Evolutionary conservation across 2,329 filamentous ascomycete species (phyloP).

Genomic region (Colletotrichum musicola): DNA sequence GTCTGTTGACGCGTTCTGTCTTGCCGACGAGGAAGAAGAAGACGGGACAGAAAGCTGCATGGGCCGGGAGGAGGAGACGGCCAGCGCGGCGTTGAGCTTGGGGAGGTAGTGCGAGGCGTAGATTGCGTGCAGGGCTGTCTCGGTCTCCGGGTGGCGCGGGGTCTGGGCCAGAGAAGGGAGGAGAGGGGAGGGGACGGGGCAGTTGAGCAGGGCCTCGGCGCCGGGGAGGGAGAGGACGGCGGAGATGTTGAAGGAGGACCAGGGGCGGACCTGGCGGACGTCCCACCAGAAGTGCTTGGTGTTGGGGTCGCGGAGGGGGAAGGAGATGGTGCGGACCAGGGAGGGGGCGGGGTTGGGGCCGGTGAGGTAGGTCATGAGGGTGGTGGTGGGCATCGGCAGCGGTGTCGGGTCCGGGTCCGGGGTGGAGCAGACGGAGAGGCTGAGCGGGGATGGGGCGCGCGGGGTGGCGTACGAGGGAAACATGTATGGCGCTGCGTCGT

Average conservation of each 20-base stretch:
- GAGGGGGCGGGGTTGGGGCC: constrained; percentile 84
- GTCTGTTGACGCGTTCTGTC: constrained; percentile 44
- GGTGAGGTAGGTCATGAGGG: constrained; percentile 82
- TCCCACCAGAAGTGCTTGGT: constrained; percentile 97
- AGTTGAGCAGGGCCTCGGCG: constrained; percentile 78
- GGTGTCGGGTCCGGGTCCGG: constrained; percentile 57
- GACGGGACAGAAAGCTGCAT: constrained; percentile 61
- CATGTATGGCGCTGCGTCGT: constrained; percentile 57
- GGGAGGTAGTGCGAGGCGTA: constrained; percentile 84
- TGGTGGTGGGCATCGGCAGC: constrained; percentile 70
- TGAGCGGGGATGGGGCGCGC: constrained; percentile 60
- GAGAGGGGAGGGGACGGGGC: constrained; percentile 71
- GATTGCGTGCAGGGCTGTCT: constrained; percentile 79
- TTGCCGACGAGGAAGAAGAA: constrained; percentile 51
- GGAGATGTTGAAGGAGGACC: constrained; percentile 81
- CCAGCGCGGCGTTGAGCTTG: constrained; percentile 87
- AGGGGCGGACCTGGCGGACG: constrained; percentile 85
- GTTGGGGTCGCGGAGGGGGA: constrained; percentile 73
- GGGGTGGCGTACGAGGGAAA: constrained; percentile 58
- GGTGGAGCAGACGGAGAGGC: constrained; percentile 50
- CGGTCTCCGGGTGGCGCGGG: constrained; percentile 81
- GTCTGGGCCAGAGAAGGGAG: constrained; percentile 70
- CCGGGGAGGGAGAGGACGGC: constrained; percentile 80
- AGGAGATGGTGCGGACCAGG: constrained; percentile 83
- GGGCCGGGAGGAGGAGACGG: constrained; percentile 78